A percentile compares a stretch with the other conserved stretches of the same genome.
phyloP scores from a whole-genome alignment of 345 rosid genomes.

The Corchorus capsularis region DNA sequence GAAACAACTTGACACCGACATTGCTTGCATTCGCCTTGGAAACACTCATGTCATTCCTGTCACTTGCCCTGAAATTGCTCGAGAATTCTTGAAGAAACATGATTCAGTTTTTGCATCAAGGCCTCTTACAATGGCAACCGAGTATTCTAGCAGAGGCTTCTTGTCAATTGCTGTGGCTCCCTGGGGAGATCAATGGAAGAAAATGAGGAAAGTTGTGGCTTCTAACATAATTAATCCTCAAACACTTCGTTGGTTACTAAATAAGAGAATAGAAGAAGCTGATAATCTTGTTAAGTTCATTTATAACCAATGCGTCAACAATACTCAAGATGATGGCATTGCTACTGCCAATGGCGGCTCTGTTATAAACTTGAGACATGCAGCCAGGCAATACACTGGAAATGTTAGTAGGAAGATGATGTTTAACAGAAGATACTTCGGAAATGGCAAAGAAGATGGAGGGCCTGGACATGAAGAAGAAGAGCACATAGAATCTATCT shows the following conservation, averaged over 20 bases:
- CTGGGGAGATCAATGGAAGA: slow-evolving; percentile 40
- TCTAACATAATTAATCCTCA: slow-evolving; percentile 25
- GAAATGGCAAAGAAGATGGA: slow-evolving; percentile 20
- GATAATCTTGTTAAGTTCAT: no score
- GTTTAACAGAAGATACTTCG: slow-evolving; percentile 31
- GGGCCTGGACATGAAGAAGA: slow-evolving; percentile 34
- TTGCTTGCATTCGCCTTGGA: slow-evolving; percentile 45
- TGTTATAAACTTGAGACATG: neutral
- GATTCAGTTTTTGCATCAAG: slow-evolving; percentile 41
- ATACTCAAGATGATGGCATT: no score
- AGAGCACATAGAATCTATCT: slow-evolving; percentile 26
- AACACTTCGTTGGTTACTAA: no score
- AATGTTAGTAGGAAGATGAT: slow-evolving; percentile 26
- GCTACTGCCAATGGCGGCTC: no score
- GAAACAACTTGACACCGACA: slow-evolving; percentile 33
- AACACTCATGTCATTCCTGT: slow-evolving; percentile 32
- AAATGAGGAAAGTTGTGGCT: slow-evolving; percentile 44
- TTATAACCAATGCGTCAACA: no score
- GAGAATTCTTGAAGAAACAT: slow-evolving; percentile 37
- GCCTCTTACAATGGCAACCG: slow-evolving; percentile 17
- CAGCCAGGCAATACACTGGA: neutral
- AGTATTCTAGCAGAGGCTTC: slow-evolving; percentile 23
- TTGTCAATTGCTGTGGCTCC: slow-evolving; percentile 22
- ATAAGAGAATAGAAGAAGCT: no score
- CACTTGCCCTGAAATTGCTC: slow-evolving; percentile 36